Evolutionary conservation across 2,329 filamentous ascomycete species (phyloP), one percentile per base, ranked within the genome.

Genomic region (Monilinia fructigena): DNA sequence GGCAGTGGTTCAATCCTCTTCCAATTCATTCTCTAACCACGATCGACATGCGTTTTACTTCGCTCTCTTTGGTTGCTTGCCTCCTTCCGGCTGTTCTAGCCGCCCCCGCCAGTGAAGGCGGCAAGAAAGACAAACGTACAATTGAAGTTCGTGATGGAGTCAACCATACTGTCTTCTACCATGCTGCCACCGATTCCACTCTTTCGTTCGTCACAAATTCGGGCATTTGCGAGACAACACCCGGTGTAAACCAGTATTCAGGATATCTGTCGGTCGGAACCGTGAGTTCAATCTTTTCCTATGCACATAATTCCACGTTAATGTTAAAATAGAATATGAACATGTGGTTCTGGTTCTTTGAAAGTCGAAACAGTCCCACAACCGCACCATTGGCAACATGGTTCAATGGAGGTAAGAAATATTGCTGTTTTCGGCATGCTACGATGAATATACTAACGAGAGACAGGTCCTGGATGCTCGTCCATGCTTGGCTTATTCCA

Each of bases 401-500:
- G 79, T 77, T 82, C 67, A 81, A 81, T 61, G 81, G 81, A 53
- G 81, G 64, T 66, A 61, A 48, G 10, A 18, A 1, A 12, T 16
- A 61, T 20, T 18, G 26, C 26, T 20, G 10, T 26, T 48, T 31
- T 10, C 28, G 12, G 11, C 40, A 6, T n/a, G 14, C 31, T 31
- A 55, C 20, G 2, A 42, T 16, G 31, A 63, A 11, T 3, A 10
- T 45, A 48, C 35, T 66, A 28, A 66, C 31, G 11, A 12, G 7
- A 3, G n/a, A 20, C 23, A 65, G 64, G 81, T 0, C 81, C 81
- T 1, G 81, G 81, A 0, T 80, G 78, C 48, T 79, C 77, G 3
- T 87, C 85, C 65, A 82, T 89, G 80, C 81, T 85, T 66, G 86
- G 86, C 23, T 79, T 89, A 70, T 89, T 89, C 72, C 78, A 80